These are phyloP conservation scores for Gastrodia elata DNA, from an alignment of 106 monocot species.

Conservation along the genomic window DNA sequence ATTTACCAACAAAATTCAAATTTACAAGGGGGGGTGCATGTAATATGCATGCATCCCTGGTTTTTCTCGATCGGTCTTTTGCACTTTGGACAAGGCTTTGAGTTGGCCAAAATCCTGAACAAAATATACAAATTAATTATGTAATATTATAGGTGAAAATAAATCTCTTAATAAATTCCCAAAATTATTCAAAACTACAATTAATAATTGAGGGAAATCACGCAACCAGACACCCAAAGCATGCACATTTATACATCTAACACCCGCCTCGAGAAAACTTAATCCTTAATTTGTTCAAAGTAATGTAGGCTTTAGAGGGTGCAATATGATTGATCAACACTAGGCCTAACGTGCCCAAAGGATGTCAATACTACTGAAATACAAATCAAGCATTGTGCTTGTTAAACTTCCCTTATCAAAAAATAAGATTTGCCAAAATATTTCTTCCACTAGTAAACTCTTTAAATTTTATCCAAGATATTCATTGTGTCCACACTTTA, in stretches of 20 bases:
- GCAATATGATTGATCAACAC: neutral
- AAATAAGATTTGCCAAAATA: neutral
- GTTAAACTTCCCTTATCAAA: neutral
- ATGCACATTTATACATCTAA: no score
- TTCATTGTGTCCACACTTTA: no score
- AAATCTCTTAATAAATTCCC: neutral
- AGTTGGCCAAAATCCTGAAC: slow-evolving; percentile 83
- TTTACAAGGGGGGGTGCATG: slow-evolving; percentile 89
- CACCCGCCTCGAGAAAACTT: neutral
- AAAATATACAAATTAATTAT: slow-evolving; percentile 6
- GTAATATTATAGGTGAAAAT: neutral
- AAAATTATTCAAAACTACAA: neutral
- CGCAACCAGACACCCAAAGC: no score
- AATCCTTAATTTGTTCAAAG: neutral
- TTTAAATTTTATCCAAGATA: no score
- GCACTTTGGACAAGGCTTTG: slow-evolving; percentile 87
- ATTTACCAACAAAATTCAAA: slow-evolving; percentile 86
- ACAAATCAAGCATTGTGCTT: no score
- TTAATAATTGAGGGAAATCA: no score
- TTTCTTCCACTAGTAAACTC: no score
- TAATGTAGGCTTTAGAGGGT: neutral
- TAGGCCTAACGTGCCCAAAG: neutral
- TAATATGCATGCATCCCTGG: slow-evolving; percentile 91
- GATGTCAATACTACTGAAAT: neutral
- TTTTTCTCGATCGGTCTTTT: slow-evolving; percentile 86